Base-by-base conservation (phyloP, 148 eudicot species). In the Persicaria maculosa region DNA sequence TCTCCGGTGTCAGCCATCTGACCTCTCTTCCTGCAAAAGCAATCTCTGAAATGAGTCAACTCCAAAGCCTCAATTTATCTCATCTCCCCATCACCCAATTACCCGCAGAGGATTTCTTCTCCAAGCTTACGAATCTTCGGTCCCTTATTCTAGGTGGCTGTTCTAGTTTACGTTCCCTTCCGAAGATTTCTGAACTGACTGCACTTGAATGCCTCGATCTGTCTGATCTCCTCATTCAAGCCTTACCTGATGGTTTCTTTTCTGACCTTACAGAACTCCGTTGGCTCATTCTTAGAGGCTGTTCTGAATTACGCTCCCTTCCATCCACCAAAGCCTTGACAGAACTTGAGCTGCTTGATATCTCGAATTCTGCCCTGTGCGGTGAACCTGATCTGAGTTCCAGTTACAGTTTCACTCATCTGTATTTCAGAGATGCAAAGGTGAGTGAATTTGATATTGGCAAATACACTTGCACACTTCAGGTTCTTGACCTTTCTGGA, bases 381-480 rank as follows among this genome's bases (percentile, higher is more conserved):
- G 40, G 3, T 2, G 40, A 31, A 31, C 40, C 40, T 31, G 40
- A 31, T 31, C 40, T 31, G 40, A 31, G 40, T 31, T 31, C 40
- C 40, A 31, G 3, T 31, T 31, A 31, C 20, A 4, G 61, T 22
- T 2, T 55, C 61, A 55, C 61, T n/a, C 61, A 55, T 19, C 22
- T 55, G 2, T 55, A n/a, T 17, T 55, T 17, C 7, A 55, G 61
- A 55, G 61, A 55, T 55, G 16, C 25, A 17, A 16, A 55, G 25
- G 61, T 17, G 61, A 55, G 2, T 6, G 61, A 3, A 1, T 17
- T 17, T 5, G 7, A 17, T 6, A n/a, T 7, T 19, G 22, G 54
- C 55, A 74, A 5, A 71, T 54, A 11, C 80, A 74, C 40, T 8
- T 61, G 50, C 22, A 77, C 12, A 70, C 64, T 4, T 54, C 22